These are phyloP conservation scores for Rhododendron ovatum DNA, from an alignment of 148 eudicot genomes.

Conservation along the genomic window DNA sequence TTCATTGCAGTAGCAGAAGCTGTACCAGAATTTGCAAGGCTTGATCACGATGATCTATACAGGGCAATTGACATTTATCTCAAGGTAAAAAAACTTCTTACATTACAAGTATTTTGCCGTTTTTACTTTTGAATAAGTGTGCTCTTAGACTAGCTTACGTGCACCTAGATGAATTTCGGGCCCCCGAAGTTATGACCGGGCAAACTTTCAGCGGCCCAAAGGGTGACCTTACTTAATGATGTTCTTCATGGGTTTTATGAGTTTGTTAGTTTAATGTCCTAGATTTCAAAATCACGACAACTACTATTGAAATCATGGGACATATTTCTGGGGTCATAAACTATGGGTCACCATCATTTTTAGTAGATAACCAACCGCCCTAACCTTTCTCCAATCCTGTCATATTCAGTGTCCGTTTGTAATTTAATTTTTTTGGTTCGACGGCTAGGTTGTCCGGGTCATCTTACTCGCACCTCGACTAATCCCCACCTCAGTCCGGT, in stretches of 20 bases:
- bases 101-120: background rate
- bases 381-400: background rate
- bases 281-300: background rate
- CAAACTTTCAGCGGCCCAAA: background rate
- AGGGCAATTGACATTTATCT: conserved; percentile 76
- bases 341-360: conserved; percentile 10
- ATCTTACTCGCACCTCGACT: background rate
- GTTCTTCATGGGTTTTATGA: background rate
- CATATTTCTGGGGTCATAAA: background rate
- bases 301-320: background rate
- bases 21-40: conserved; percentile 60
- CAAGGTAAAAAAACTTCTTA: conserved; percentile 40
- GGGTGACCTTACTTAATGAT: background rate
- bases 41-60: conserved; percentile 81
- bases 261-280: background rate
- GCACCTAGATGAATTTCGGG: background rate
- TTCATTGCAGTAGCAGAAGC: conserved; percentile 64
- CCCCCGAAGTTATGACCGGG: background rate
- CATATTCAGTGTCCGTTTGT: background rate
- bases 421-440: background rate
- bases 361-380: conserved; percentile 4
- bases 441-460: background rate
- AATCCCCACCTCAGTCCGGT: too few relatives aligned
- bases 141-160: background rate
- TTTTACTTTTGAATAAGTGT: background rate